Conservation (phyloP, 2,329 filamentous ascomycete species). For the Rutstroemia sp. region DNA sequence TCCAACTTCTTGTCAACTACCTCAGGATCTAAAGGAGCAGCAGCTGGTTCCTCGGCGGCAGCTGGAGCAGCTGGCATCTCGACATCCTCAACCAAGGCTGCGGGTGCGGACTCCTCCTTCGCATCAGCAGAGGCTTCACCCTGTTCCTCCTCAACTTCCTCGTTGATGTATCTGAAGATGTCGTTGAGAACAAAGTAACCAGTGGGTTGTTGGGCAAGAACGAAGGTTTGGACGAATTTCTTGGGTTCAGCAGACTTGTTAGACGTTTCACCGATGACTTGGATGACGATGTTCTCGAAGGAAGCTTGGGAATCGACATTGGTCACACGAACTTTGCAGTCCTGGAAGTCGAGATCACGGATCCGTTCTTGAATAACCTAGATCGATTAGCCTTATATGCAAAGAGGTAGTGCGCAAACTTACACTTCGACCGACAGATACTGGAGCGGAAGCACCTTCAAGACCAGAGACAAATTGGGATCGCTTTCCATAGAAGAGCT, state of each 20-base stretch:
- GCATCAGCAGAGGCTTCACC: slow-evolving; percentile 34
- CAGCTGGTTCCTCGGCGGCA: slow-evolving; percentile 29
- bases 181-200: slow-evolving; percentile 99
- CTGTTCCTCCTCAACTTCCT: slow-evolving; percentile 70
- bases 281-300: slow-evolving; percentile 88
- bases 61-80: slow-evolving; percentile 29
- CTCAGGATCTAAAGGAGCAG: slow-evolving; percentile 35
- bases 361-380: slow-evolving; percentile 93
- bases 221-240: slow-evolving; percentile 97
- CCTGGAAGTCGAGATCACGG: slow-evolving; percentile 85
- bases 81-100: slow-evolving; percentile 26
- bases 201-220: slow-evolving; percentile 90
- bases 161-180: slow-evolving; percentile 88
- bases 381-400: slow-evolving; percentile 14
- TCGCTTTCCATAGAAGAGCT: slow-evolving; percentile 93
- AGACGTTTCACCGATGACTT: slow-evolving; percentile 96
- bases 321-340: slow-evolving; percentile 96
- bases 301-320: slow-evolving; percentile 97
- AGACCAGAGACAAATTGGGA: slow-evolving; percentile 91
- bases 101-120: slow-evolving; percentile 21
- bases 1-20: slow-evolving; percentile 72
- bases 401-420: slow-evolving; percentile 29
- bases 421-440: slow-evolving; percentile 84
- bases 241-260: slow-evolving; percentile 86
- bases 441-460: slow-evolving; percentile 81